Base-by-base conservation (phyloP, 2,329 filamentous ascomycete genomes). In the Ophiognomonia clavigignenti-juglandacearum region DNA sequence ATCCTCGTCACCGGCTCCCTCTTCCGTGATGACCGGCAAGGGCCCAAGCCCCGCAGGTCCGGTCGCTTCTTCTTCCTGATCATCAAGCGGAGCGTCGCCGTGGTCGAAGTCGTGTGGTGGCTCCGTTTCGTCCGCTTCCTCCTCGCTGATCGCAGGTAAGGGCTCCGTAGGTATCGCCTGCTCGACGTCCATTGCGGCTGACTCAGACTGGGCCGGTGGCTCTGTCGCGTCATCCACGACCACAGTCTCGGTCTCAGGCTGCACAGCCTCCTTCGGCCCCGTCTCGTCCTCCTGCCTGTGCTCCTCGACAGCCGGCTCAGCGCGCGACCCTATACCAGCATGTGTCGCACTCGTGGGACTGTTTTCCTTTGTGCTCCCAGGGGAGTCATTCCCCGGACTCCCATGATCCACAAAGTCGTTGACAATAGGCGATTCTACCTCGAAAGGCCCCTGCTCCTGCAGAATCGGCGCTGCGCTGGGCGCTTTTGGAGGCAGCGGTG, bases 131-230 rank as follows among this genome's bases (percentile, higher is more conserved):
- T 14, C 26, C 2, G 16, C 34, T 20, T 34, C 24, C 13, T 39
- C 43, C 26, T 45, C 43, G 19, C 23, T 45, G 35, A 45, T 45
- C 4, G 43, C 16, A 5, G 43, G 14, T 10, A 45, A 27, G 6
- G 19, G 26, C 24, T 45, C 34, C 14, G 19, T 24, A 22, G 43
- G 43, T 14, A 36, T 31, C 16, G 27, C 42, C 42, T 23, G 23
- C 23, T 20, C 6, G 18, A 22, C 14, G 4, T 27, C 16, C 2
- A 27, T 24, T n/a, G 29, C 4, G 10, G 10, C 4, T 26, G 31
- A 20, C 20, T 9, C 41, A 20, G 41, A 10, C 13, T 36, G 22
- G 5, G 13, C 29, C 29, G 10, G 11, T 11, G 4, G 29, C 13
- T 31, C 29, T n/a, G 29, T 5, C 11, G 13, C 11, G n/a, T 4